These are phyloP conservation scores for Sclerotinia subarctica DNA, from an alignment of 2,329 filamentous ascomycete species.

Conservation along the genomic window DNA sequence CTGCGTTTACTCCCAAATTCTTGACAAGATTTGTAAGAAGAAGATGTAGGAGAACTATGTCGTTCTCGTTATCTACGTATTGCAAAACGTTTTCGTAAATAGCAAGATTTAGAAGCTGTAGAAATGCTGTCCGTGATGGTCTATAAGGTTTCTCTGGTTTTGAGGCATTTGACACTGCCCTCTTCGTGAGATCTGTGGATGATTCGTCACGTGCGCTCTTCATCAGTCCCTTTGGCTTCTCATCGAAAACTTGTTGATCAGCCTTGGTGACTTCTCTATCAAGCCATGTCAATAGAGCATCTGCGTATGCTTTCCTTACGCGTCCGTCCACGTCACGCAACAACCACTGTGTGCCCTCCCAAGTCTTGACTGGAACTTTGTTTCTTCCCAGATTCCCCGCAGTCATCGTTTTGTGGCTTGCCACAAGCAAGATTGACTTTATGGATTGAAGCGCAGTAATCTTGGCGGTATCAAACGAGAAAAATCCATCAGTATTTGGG, in stretches of 20 bases:
- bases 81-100: slow-evolving; percentile 87
- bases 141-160: slow-evolving; percentile 38
- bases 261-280: slow-evolving; percentile 69
- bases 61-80: slow-evolving; percentile 66
- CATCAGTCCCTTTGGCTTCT: slow-evolving; percentile 46
- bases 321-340: slow-evolving; percentile 73
- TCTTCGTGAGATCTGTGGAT: slow-evolving; percentile 41
- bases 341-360: slow-evolving; percentile 97
- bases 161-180: slow-evolving; percentile 67
- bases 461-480: slow-evolving; percentile 61
- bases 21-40: slow-evolving; percentile 71
- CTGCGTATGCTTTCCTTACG: slow-evolving; percentile 81
- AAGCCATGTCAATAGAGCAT: slow-evolving; percentile 81
- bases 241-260: slow-evolving; percentile 62
- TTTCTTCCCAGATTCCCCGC: slow-evolving; percentile 68
- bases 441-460: slow-evolving; percentile 71
- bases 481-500: slow-evolving; percentile 54
- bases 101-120: slow-evolving; percentile 78
- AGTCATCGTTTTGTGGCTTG: slow-evolving; percentile 63
- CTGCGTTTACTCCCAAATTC: slow-evolving; percentile 78
- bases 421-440: slow-evolving; percentile 77
- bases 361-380: slow-evolving; percentile 74
- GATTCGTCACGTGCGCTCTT: slow-evolving; percentile 35
- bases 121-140: slow-evolving; percentile 51
- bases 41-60: slow-evolving; percentile 73